A percentile compares a stretch with the other conserved stretches of the same genome.
Conservation (phyloP, 306 rosid species). For the Alnus glutinosa region DNA sequence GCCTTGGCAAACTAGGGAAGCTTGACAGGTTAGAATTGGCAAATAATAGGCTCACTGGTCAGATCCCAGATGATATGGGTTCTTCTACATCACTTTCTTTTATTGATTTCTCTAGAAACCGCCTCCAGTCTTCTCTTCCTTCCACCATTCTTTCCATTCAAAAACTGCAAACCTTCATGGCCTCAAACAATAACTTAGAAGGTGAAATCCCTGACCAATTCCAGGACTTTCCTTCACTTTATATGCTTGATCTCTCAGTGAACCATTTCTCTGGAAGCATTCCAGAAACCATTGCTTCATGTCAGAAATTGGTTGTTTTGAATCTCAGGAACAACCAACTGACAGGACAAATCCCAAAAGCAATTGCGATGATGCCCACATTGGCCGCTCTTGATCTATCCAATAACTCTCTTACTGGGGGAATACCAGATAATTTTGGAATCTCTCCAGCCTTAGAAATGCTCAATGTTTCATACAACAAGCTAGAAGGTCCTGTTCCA, state of each 20-base stretch:
- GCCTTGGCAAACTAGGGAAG: slow-evolving; percentile 80
- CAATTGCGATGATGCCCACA: slow-evolving; percentile 72
- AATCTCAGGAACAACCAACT: slow-evolving; percentile 81
- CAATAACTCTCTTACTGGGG: slow-evolving; percentile 86
- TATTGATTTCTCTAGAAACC: slow-evolving; percentile 82
- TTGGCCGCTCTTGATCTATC: slow-evolving; percentile 87
- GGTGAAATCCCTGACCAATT: slow-evolving; percentile 83
- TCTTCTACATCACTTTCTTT: slow-evolving; percentile 84
- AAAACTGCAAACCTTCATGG: slow-evolving; percentile 72
- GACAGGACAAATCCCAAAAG: slow-evolving; percentile 73
- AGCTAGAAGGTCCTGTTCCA: slow-evolving; percentile 82
- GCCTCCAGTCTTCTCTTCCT: slow-evolving; percentile 76
- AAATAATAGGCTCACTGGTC: slow-evolving; percentile 81
- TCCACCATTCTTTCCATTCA: slow-evolving; percentile 76
- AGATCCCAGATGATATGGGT: slow-evolving; percentile 75
- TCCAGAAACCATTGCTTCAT: slow-evolving; percentile 82
- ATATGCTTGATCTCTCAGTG: slow-evolving; percentile 80
- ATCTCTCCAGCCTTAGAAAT: slow-evolving; percentile 87
- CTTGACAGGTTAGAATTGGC: slow-evolving; percentile 94
- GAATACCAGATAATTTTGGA: slow-evolving; percentile 80
- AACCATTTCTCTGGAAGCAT: slow-evolving; percentile 72
- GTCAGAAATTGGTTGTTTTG: slow-evolving; percentile 77
- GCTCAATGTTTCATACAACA: slow-evolving; percentile 78
- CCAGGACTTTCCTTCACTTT: slow-evolving; percentile 88
- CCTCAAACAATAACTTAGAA: slow-evolving; percentile 65